phyloP scores from a whole-genome alignment of 805 yeast species.

The Priceomyces carsonii region DNA sequence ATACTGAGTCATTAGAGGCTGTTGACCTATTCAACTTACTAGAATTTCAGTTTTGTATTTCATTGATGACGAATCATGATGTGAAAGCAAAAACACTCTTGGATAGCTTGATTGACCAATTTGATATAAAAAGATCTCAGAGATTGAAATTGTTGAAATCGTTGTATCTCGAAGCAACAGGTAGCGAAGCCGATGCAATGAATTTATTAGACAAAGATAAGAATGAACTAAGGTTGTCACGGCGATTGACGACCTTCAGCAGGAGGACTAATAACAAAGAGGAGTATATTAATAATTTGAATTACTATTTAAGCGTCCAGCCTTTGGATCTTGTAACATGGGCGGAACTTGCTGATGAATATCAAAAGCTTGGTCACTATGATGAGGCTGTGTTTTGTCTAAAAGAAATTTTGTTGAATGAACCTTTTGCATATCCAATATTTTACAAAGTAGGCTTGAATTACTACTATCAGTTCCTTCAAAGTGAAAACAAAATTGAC shows the following conservation, averaged over 20 bases:
- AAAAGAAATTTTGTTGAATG: constrained; percentile 67
- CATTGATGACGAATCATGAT: constrained; percentile 62
- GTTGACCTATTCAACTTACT: constrained; percentile 54
- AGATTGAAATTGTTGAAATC: constrained; percentile 57
- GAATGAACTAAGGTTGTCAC: constrained; percentile 37
- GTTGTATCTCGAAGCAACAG: constrained; percentile 56
- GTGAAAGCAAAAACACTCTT: constrained; percentile 67
- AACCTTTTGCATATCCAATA: constrained; percentile 69
- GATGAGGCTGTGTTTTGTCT: constrained; percentile 66
- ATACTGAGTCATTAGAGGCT: constrained; percentile 38
- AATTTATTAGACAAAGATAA: constrained; percentile 27
- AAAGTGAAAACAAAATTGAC: constrained; percentile 14
- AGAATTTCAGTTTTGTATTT: constrained; percentile 71
- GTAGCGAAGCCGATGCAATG: constrained; percentile 31
- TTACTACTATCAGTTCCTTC: constrained; percentile 32
- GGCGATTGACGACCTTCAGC: constrained; percentile 37
- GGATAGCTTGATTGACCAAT: constrained; percentile 66
- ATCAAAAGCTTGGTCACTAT: constrained; percentile 58
- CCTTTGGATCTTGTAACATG: constrained; percentile 80
- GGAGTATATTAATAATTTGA: constrained; percentile 57
- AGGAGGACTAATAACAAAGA: constrained; percentile 22
- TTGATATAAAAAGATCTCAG: constrained; percentile 52
- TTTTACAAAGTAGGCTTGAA: constrained; percentile 59
- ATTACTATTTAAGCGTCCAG: constrained; percentile 54
- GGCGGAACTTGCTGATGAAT: constrained; percentile 75